phyloP scores from a whole-genome alignment of 768 basidiomycete genomes.

The Trametes maxima region DNA sequence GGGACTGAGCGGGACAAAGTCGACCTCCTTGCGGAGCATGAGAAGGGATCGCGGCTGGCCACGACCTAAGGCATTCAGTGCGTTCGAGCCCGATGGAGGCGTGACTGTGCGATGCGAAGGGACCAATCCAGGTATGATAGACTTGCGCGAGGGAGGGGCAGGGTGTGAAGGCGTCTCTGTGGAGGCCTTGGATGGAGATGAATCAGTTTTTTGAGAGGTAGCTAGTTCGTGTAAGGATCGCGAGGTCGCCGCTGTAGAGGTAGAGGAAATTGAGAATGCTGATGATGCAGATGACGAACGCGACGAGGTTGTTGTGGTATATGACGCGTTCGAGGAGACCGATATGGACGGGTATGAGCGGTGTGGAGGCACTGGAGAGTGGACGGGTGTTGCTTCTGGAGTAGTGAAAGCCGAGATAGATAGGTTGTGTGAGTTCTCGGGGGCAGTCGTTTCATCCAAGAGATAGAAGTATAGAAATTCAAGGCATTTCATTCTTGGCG shows the following conservation, averaged over 20 bases:
- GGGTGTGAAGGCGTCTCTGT: conserved; percentile 20
- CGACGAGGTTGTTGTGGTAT: conserved; percentile 11
- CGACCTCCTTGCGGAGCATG: conserved; percentile 72
- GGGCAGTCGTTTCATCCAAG: conserved; percentile 67
- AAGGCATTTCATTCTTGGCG: conserved; percentile 86
- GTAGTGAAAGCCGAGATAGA: conserved; percentile 24
- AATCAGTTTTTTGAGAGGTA: conserved; percentile 22
- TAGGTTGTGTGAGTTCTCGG: conserved; percentile 14
- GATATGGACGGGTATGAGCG: conserved; percentile 23
- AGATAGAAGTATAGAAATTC: conserved; percentile 96
- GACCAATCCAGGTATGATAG: conserved; percentile 15
- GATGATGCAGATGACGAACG: conserved; percentile 22
- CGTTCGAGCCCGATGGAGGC: conserved; percentile 15
- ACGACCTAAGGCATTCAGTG: conserved; percentile 25
- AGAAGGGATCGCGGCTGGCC: conserved; percentile 53
- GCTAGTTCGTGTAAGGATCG: conserved; percentile 15
- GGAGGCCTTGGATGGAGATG: background rate
- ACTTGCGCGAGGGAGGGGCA: conserved; percentile 1
- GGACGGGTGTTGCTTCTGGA: conserved; percentile 19
- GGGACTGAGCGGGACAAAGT: conserved; percentile 74
- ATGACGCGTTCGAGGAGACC: conserved; percentile 6
- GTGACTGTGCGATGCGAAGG: conserved; percentile 26
- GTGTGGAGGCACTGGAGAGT: conserved; percentile 35
- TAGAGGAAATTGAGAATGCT: conserved; percentile 22
- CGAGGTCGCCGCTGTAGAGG: conserved; percentile 22